These are phyloP conservation scores for Solanum sitiens DNA, from an alignment of 257 asterid species.

Conservation along the genomic window DNA sequence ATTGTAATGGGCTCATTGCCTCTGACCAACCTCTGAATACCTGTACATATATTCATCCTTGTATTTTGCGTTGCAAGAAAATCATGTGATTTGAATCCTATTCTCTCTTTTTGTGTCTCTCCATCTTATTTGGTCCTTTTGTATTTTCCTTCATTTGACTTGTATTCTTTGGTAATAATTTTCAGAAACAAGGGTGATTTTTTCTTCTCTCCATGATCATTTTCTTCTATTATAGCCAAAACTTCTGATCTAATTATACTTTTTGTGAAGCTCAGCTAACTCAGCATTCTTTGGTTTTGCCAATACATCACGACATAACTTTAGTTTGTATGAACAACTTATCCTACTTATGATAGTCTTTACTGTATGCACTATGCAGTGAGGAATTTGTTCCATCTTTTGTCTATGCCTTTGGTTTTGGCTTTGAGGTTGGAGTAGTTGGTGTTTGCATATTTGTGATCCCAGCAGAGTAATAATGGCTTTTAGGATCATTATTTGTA, in stretches of 20 bases:
- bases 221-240: neutral
- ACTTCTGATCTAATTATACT: neutral
- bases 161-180: neutral
- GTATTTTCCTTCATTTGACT: neutral
- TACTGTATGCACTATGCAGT: neutral
- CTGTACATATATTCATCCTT: neutral
- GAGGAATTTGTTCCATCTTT: neutral
- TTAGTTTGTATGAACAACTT: neutral
- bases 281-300: neutral
- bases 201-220: neutral
- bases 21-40: slow-evolving; percentile 38
- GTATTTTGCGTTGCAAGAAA: neutral
- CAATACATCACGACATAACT: neutral
- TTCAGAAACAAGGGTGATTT: neutral
- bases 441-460: neutral
- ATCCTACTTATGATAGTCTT: neutral
- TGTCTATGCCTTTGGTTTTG: neutral
- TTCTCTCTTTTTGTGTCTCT: neutral
- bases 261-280: neutral
- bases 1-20: slow-evolving; percentile 79
- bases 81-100: neutral
- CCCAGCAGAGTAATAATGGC: neutral
- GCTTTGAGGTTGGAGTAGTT: neutral
- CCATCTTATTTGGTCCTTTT: neutral
- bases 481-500: neutral